A percentile compares a stretch with the other conserved stretches of the same genome.
Evolutionary conservation across 306 rosid species (phyloP).

Genomic region (Parietaria judaica): DNA sequence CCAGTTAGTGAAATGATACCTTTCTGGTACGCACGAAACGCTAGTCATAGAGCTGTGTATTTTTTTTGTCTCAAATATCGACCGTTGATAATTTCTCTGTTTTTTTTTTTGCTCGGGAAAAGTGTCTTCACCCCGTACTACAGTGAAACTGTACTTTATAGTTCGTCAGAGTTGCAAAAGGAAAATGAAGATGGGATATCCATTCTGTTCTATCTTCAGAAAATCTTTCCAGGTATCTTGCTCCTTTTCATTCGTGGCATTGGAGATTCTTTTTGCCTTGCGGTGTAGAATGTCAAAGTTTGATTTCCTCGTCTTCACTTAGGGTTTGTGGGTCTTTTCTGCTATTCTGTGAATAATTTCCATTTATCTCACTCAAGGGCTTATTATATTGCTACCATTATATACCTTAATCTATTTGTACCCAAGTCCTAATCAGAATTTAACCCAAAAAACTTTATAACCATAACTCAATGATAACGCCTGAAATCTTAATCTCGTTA

Average conservation of each 20-base stretch:
- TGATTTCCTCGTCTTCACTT: no score
- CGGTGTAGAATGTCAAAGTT: no score
- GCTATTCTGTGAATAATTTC: no score
- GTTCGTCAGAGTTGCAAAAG: conserved; percentile 64
- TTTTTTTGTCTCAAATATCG: neutral
- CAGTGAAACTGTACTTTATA: conserved; percentile 91
- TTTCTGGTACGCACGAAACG: conserved; percentile 53
- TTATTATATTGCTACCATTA: no score
- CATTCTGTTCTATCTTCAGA: conserved; percentile 86
- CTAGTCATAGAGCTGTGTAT: conserved; percentile 5
- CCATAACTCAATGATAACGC: no score
- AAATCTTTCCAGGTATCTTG: conserved; percentile 85
- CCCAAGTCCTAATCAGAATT: no score
- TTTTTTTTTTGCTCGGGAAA: conserved; percentile 24
- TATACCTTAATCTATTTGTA: no score
- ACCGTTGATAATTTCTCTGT: conserved; percentile 10
- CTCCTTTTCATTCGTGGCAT: neutral
- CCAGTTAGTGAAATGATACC: conserved; percentile 87
- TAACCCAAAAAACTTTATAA: no score
- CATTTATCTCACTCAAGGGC: no score
- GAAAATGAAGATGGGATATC: conserved; percentile 98
- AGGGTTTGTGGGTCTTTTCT: no score
- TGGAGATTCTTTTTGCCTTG: neutral
- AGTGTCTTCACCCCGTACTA: conserved; percentile 99
- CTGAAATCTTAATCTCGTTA: no score